phyloP scores from a whole-genome alignment of 352 stramenopile genomes.

The Aphanomyces astaci region DNA sequence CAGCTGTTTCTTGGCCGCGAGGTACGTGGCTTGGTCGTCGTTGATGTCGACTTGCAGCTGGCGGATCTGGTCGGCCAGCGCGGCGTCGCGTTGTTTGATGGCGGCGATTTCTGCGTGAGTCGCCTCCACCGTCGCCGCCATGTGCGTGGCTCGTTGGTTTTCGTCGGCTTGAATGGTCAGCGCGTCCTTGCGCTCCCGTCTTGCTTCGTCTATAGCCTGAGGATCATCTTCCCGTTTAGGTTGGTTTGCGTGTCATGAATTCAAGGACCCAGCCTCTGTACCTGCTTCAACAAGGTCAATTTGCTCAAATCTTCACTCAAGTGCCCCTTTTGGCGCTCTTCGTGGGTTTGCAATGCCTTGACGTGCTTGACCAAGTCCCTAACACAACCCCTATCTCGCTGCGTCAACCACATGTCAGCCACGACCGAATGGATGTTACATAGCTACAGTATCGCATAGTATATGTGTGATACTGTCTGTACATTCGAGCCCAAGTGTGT shows the following conservation, averaged over 20 bases:
- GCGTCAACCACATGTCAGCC: neutral
- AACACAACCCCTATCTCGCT: too few relatives aligned
- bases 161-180: neutral
- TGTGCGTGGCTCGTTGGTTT: neutral
- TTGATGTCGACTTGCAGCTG: constrained; percentile 1
- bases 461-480: too few relatives aligned
- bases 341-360: neutral
- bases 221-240: too few relatives aligned
- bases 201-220: constrained; percentile 14
- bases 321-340: neutral
- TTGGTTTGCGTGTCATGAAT: too few relatives aligned
- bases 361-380: constrained; percentile 10
- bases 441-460: too few relatives aligned
- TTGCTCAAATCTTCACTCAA: neutral
- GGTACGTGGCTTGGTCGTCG: neutral
- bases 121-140: neutral
- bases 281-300: neutral
- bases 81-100: neutral
- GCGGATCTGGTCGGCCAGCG: neutral
- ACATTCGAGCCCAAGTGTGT: too few relatives aligned
- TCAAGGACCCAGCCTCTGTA: too few relatives aligned
- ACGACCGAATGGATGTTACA: neutral
- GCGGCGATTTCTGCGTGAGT: neutral
- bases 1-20: constrained; percentile 13
- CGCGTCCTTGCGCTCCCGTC: constrained; percentile 1